Base-by-base conservation (phyloP, 2,329 filamentous ascomycete genomes). In the Didymella lethalis region DNA sequence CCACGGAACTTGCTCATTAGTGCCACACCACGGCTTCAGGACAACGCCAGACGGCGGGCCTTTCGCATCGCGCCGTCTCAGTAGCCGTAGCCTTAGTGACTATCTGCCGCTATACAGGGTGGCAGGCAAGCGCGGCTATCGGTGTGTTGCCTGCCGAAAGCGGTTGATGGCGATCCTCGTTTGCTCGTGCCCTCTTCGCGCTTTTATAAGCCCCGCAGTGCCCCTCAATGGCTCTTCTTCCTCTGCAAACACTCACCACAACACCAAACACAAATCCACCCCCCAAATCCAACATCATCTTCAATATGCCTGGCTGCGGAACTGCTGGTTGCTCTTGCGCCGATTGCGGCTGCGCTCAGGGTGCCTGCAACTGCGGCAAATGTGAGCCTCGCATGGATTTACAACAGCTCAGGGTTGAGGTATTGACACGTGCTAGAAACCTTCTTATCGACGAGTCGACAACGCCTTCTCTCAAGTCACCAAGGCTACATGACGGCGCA, bases 261-360 rank as follows among this genome's bases (percentile, higher is more conserved):
- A 38, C 40, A 26, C 36, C 23, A 40, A 47, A 44, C 38, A 28
- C 29, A 52, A 49, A 52, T 43, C 47, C 48, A 56, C 44, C 54
- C 60, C 46, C 12, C 10, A 49, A 55, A 48, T 55, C 36, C 57
- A 48, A n/a, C 36, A 40, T 25, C 31, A 41, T 47, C 38, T 50
- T 65, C 64, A 75, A 68, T 28, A 75, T 75, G 73, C 69, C 72
- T 64, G 72, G 70, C 69, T 75, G 73, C 62, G 71, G 72, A 71
- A 71, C 68, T 63, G 60, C 67, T 58, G 67, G 69, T 54, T 75
- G 73, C 72, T 68, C 66, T 59, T 75, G 73, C 68, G 70, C 69
- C 67, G 67, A 73, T 57, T 75, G 73, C 67, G 64, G 65, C 59
- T 75, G 73, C 66, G 66, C 72, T 38, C 59, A 61, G 51, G 73